Conservation (phyloP, 345 rosid genomes). For the Barbarea vulgaris region DNA sequence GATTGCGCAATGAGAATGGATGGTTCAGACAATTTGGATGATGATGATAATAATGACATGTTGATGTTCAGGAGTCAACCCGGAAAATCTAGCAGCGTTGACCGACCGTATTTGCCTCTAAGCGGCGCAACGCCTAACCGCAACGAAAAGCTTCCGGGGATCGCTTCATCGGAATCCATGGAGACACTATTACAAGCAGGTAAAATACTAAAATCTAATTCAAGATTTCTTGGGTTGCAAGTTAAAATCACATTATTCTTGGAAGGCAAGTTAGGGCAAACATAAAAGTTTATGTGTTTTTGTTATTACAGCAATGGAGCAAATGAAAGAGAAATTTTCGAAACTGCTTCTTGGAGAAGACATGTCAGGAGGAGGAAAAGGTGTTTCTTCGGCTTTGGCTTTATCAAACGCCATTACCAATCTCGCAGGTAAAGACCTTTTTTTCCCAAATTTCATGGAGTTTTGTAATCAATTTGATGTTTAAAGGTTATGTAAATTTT, state of each 20-base stretch:
- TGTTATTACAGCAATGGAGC: constrained; percentile 53
- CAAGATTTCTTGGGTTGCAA: not conserved
- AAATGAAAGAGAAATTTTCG: constrained; percentile 66
- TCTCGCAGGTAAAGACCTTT: constrained; percentile 43
- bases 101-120: constrained; percentile 40
- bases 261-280: not conserved
- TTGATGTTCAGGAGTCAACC: constrained; percentile 43
- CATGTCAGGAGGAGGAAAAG: constrained; percentile 85
- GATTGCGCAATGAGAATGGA: constrained; percentile 43
- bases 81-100: constrained; percentile 18
- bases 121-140: constrained; percentile 27
- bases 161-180: constrained; percentile 35
- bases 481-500: not conserved
- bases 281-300: not conserved
- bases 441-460: not conserved
- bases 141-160: constrained; percentile 18
- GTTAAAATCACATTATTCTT: not conserved
- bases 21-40: constrained; percentile 35
- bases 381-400: constrained; percentile 80
- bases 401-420: constrained; percentile 61
- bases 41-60: constrained; percentile 28
- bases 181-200: constrained; percentile 46
- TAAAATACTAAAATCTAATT: not conserved
- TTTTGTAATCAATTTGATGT: not conserved
- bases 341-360: constrained; percentile 76